phyloP scores from a whole-genome alignment of 768 basidiomycete species.

The Tephrocybe sp. region DNA sequence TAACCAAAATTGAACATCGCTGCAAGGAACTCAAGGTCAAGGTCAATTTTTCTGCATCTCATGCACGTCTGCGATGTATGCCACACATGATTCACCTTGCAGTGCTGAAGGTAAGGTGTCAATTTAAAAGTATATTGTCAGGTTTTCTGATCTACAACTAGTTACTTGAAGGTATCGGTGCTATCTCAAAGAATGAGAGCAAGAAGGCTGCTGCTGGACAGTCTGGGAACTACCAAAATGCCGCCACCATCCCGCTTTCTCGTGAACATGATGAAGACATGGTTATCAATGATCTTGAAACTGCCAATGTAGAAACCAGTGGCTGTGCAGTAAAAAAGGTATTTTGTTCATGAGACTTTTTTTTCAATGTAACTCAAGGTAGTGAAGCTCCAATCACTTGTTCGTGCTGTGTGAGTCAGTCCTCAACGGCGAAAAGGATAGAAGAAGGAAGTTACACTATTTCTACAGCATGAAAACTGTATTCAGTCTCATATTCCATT shows the following conservation, averaged over 20 bases:
- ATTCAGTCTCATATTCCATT: not conserved
- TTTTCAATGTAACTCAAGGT: too few relatives aligned
- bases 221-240: not conserved
- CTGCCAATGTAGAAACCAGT: not conserved
- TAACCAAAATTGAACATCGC: slow-evolving; percentile 17
- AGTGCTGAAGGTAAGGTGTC: slow-evolving; percentile 21
- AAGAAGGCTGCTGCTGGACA: not conserved
- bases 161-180: too few relatives aligned
- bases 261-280: not conserved
- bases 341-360: too few relatives aligned
- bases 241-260: not conserved
- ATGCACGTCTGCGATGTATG: slow-evolving; percentile 31
- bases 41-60: slow-evolving; percentile 21
- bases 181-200: not conserved
- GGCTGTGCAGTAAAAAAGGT: not conserved
- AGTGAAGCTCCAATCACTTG: too few relatives aligned
- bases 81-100: slow-evolving; percentile 38
- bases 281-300: not conserved
- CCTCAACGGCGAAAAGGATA: not conserved
- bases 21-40: slow-evolving; percentile 13
- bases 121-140: too few relatives aligned
- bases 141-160: too few relatives aligned
- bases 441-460: not conserved
- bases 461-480: not conserved
- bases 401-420: too few relatives aligned